Conservation (phyloP, 1,284 basidiomycete genomes). For the Puccinia coronata region DNA sequence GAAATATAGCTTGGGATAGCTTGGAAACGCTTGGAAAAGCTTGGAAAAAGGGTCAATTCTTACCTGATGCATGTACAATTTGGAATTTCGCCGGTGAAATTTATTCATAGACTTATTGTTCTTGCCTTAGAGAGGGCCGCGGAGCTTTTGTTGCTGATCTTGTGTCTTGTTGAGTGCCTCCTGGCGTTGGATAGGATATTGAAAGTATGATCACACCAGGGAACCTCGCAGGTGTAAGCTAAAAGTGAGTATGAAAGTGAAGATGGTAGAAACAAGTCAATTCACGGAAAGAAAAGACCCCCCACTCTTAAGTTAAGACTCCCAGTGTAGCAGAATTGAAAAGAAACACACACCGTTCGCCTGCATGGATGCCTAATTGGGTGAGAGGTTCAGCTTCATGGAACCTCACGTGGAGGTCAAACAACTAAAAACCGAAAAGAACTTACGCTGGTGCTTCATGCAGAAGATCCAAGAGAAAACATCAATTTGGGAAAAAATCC, state of each 20-base stretch:
- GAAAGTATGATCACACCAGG: constrained; percentile 34
- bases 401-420: background rate
- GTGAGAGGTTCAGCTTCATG: background rate
- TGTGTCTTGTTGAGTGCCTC: constrained; percentile 29
- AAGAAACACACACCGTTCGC: constrained; percentile 35
- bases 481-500: background rate
- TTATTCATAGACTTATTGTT: background rate
- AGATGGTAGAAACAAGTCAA: constrained; percentile 2
- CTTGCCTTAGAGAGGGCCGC: background rate
- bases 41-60: no score
- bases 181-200: constrained; percentile 38
- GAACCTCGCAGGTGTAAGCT: constrained; percentile 36
- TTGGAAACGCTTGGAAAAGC: no score
- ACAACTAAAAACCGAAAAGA: background rate
- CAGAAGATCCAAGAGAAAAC: background rate
- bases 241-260: background rate
- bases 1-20: no score
- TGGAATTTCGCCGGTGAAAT: background rate
- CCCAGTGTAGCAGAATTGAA: background rate
- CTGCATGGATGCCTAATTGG: constrained; percentile 37
- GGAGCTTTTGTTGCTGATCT: background rate
- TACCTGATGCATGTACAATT: background rate
- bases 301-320: background rate
- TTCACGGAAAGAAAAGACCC: background rate
- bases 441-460: constrained; percentile 43